Percentiles rank a stretch among this genome's conserved stretches.
phyloP scores from a whole-genome alignment of 257 asterid species.

The Solanum sitiens region DNA sequence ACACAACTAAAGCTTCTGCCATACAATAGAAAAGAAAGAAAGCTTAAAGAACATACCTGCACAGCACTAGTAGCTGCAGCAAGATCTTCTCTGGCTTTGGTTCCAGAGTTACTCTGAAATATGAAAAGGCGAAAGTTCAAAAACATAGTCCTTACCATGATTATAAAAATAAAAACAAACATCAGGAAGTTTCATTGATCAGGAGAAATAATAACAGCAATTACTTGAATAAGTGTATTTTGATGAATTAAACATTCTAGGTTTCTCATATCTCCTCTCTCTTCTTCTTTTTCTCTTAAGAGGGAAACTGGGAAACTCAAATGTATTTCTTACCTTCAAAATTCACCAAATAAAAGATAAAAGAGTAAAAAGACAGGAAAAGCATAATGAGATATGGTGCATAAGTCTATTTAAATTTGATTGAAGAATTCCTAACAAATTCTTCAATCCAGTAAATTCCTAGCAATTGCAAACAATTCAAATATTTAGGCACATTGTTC shows the following conservation, averaged over 20 bases:
- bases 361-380: neutral
- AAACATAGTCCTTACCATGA: neutral
- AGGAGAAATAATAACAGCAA: neutral
- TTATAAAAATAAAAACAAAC: neutral
- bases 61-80: constrained; percentile 95
- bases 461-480: neutral
- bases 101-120: constrained; percentile 89
- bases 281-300: neutral
- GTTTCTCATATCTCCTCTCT: neutral
- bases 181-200: neutral
- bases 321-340: neutral
- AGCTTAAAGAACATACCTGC: constrained; percentile 43
- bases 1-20: neutral
- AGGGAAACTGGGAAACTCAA: neutral
- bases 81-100: constrained; percentile 96
- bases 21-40: constrained; percentile 2
- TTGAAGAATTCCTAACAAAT: neutral
- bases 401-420: neutral
- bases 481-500: neutral
- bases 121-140: neutral
- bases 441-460: neutral
- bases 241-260: neutral
- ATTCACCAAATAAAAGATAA: neutral
- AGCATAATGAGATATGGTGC: neutral
- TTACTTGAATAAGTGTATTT: neutral